phyloP scores from a whole-genome alignment of 495 filamentous ascomycete species.

The Neurospora tetraspora region DNA sequence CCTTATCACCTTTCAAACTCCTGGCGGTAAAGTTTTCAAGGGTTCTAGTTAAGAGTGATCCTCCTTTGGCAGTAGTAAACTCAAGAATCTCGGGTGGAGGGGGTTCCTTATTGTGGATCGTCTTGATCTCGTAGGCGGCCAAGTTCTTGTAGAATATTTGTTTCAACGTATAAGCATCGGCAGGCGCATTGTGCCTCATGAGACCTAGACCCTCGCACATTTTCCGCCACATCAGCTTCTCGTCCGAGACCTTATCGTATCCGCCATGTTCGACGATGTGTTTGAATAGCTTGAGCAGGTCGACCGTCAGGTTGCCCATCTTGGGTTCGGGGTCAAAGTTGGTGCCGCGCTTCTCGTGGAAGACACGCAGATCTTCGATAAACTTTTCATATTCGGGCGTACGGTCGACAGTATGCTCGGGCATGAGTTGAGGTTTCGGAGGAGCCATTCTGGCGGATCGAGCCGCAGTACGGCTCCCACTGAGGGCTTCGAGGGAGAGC shows the following conservation, averaged over 20 bases:
- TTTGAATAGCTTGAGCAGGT: slow-evolving; percentile 62
- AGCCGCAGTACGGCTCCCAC: slow-evolving; percentile 14
- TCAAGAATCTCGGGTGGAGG: slow-evolving; percentile 77
- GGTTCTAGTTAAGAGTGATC: slow-evolving; percentile 63
- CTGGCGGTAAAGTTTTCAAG: slow-evolving; percentile 55
- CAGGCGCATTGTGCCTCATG: slow-evolving; percentile 51
- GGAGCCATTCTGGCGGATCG: slow-evolving; percentile 26
- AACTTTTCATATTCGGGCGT: slow-evolving; percentile 61
- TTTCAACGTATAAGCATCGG: slow-evolving; percentile 67
- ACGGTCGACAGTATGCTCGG: slow-evolving; percentile 33
- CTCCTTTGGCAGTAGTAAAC: slow-evolving; percentile 63
- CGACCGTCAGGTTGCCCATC: slow-evolving; percentile 59
- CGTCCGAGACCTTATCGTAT: slow-evolving; percentile 70
- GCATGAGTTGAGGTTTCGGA: slow-evolving; percentile 19
- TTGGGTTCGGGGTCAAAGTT: slow-evolving; percentile 61
- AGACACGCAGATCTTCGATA: slow-evolving; percentile 52
- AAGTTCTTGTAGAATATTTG: slow-evolving; percentile 76
- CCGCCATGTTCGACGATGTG: slow-evolving; percentile 60
- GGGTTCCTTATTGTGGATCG: slow-evolving; percentile 60
- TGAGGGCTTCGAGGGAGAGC: neutral
- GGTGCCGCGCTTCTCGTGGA: slow-evolving; percentile 65
- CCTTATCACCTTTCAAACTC: slow-evolving; percentile 33
- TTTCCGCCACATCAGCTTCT: slow-evolving; percentile 69
- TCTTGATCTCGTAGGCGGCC: slow-evolving; percentile 69
- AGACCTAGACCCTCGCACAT: slow-evolving; percentile 56